Evolutionary conservation across 371 early-diverging fungal species (phyloP).

Genomic region (Zychaea mexicana): DNA sequence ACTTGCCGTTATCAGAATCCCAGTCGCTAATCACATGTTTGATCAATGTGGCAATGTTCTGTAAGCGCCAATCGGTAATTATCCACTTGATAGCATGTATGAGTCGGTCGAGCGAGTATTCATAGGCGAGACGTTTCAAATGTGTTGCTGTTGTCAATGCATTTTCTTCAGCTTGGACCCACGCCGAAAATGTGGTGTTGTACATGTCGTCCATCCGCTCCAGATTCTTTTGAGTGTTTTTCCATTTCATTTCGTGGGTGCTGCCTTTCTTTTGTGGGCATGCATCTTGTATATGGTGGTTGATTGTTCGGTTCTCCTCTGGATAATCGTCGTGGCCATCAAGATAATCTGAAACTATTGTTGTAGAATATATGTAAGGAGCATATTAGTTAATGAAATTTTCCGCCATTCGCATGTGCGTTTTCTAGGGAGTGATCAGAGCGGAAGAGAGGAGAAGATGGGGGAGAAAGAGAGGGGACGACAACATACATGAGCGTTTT

Average conservation of each 20-base stretch:
- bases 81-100: slow-evolving; percentile 1
- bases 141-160: neutral
- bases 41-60: neutral
- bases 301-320: neutral
- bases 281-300: neutral
- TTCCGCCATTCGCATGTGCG: no score
- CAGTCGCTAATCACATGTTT: neutral
- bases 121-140: neutral
- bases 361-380: neutral
- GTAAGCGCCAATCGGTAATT: neutral
- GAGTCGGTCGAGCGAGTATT: neutral
- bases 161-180: slow-evolving; percentile 2
- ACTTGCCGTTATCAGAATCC: neutral
- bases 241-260: neutral
- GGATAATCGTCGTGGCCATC: neutral
- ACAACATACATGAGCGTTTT: neutral
- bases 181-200: neutral
- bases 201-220: slow-evolving; percentile 1
- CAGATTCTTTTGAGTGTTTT: neutral
- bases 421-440: no score
- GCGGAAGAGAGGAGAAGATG: neutral
- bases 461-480: neutral
- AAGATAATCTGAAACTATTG: neutral
- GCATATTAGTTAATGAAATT: no score
- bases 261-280: neutral